A percentile compares a stretch with the other conserved stretches of the same genome.
phyloP scores from a whole-genome alignment of 441 rosid species.

The Adansonia madagascariensis region DNA sequence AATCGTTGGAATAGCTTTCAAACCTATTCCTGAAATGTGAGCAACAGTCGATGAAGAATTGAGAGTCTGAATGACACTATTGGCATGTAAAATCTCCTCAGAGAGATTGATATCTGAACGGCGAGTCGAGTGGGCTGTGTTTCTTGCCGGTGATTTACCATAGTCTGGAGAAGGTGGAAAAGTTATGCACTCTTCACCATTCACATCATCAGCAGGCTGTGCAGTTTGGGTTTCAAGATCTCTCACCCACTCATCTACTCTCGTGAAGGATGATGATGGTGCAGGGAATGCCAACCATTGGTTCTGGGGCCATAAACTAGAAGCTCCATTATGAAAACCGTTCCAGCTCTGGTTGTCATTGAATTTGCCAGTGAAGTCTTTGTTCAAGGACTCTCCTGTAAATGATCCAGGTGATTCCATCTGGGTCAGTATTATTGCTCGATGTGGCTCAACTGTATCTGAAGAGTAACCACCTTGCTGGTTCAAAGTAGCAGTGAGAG shows the following conservation, averaged over 20 bases:
- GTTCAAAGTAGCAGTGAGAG: constrained; percentile 36
- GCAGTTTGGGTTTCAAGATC: constrained; percentile 49
- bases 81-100: constrained; percentile 72
- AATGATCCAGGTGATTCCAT: constrained; percentile 54
- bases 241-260: constrained; percentile 87
- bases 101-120: constrained; percentile 47
- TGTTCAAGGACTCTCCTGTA: constrained; percentile 48
- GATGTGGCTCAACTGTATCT: constrained; percentile 66
- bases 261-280: constrained; percentile 58
- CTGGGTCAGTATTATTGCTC: constrained; percentile 37
- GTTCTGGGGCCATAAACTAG: constrained; percentile 68
- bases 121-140: constrained; percentile 30
- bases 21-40: constrained; percentile 74
- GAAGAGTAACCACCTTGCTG: constrained; percentile 86
- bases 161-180: constrained; percentile 61
- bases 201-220: constrained; percentile 40
- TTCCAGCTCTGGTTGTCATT: constrained; percentile 45
- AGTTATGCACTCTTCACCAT: constrained; percentile 33
- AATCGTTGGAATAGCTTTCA: constrained; percentile 73
- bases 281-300: constrained; percentile 85
- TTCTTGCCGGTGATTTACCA: constrained; percentile 44
- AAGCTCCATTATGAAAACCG: constrained; percentile 41
- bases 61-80: constrained; percentile 67
- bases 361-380: constrained; percentile 23
- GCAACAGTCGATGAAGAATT: constrained; percentile 85